Percentiles rank a stretch among this genome's conserved stretches.
These are phyloP conservation scores for Coemansia sp. DNA, from an alignment of 192 early-diverging fungal genomes.

Conservation along the genomic window DNA sequence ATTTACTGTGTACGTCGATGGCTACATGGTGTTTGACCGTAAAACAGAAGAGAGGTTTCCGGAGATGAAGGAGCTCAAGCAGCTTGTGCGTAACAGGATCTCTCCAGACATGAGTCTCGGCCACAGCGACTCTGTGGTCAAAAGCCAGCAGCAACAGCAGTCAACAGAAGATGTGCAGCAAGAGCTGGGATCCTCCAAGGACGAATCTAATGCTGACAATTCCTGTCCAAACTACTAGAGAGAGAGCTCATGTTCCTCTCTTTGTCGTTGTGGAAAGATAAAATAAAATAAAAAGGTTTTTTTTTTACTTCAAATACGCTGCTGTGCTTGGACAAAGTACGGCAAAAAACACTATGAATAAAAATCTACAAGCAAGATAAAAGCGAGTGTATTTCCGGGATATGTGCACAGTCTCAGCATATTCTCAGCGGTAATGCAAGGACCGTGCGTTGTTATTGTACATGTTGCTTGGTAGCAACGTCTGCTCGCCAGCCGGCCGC, in stretches of 20 bases:
- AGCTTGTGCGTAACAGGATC: constrained; percentile 63
- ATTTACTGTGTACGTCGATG: constrained; percentile 33
- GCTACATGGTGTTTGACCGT: constrained; percentile 61
- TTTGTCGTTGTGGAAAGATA: no score
- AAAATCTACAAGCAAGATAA: neutral
- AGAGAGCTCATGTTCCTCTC: neutral
- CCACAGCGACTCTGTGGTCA: constrained; percentile 64
- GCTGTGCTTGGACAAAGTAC: neutral
- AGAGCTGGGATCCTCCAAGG: neutral
- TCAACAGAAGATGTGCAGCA: neutral
- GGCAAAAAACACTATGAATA: neutral
- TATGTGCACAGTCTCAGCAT: neutral
- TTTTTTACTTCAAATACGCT: no score
- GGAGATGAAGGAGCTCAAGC: constrained; percentile 76
- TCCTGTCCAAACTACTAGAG: constrained; percentile 2
- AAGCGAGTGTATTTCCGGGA: neutral
- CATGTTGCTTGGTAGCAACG: constrained; percentile 8
- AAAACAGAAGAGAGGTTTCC: constrained; percentile 67
- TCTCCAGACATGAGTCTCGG: constrained; percentile 67
- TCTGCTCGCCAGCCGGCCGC: neutral
- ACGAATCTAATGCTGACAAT: neutral
- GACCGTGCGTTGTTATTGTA: constrained; percentile 4
- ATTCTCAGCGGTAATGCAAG: neutral
- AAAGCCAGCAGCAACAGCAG: constrained; percentile 33
- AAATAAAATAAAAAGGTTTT: no score